A percentile compares a stretch with the other conserved stretches of the same genome.
Conservation (phyloP, 805 yeast species). For the Jamesozyma jinghongensis region DNA sequence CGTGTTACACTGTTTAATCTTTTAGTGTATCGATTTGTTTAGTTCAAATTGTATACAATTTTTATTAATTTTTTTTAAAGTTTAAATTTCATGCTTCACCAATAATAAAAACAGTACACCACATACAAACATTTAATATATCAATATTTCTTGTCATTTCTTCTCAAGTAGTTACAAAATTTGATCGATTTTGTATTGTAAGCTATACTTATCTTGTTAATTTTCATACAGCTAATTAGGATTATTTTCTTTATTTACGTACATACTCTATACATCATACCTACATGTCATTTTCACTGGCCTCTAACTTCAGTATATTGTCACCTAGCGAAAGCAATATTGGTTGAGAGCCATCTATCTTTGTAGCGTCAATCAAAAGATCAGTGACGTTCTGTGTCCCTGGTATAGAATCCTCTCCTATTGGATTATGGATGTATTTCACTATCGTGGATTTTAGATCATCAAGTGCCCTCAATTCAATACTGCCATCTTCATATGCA, state of each 20-base stretch:
- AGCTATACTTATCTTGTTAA: no score
- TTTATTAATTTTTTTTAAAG: no score
- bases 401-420: background rate
- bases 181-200: no score
- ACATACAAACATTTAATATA: background rate
- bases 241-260: no score
- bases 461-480: constrained; percentile 20
- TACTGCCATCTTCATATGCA: constrained; percentile 16
- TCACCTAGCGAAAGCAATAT: constrained; percentile 8
- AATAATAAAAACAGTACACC: no score
- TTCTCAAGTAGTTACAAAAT: no score
- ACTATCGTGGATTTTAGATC: constrained; percentile 11
- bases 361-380: constrained; percentile 7
- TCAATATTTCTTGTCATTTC: background rate
- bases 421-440: constrained; percentile 12
- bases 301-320: constrained; percentile 9
- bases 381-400: background rate
- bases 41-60: no score
- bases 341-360: constrained; percentile 3
- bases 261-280: no score
- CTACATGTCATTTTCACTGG: constrained; percentile 2
- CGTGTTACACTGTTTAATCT: no score
- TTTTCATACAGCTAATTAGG: no score
- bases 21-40: no score
- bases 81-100: no score